Conservation (phyloP, 257 asterid genomes). For the Anisodus acutangulus region DNA sequence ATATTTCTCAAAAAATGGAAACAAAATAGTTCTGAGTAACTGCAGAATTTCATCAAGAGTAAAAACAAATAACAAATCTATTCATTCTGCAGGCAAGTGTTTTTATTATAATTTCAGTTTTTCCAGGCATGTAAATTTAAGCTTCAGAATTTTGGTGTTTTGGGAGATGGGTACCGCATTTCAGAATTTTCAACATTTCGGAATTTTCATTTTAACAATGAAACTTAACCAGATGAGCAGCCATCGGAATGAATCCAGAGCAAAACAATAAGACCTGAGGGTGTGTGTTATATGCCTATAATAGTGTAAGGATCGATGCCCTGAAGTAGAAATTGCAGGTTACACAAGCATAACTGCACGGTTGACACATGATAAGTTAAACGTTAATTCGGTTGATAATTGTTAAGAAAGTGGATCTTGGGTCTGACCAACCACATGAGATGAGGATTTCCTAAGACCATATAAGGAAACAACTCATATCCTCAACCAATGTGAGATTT, state of each 20-base stretch:
- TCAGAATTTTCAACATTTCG: not conserved
- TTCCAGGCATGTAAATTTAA: not conserved
- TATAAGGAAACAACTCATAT: not conserved
- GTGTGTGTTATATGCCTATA: not conserved
- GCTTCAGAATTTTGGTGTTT: slow-evolving; percentile 5
- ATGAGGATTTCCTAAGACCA: not conserved
- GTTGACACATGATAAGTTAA: not conserved
- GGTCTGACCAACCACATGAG: not conserved
- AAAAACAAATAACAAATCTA: not conserved
- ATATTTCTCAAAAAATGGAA: not conserved
- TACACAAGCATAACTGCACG: not conserved
- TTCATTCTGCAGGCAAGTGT: not conserved
- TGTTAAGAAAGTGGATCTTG: not conserved
- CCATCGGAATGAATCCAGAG: not conserved
- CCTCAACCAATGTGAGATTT: not conserved
- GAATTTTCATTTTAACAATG: not conserved
- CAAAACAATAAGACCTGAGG: not conserved
- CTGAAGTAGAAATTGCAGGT: not conserved
- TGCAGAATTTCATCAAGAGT: not conserved
- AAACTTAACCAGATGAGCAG: not conserved
- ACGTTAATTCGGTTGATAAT: not conserved
- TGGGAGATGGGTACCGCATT: not conserved
- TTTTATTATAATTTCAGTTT: not conserved
- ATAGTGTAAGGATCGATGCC: not conserved
- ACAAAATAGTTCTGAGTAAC: not conserved